phyloP scores from a whole-genome alignment of 2,329 filamentous ascomycete species.

The Pestalotiopsis sp. region DNA sequence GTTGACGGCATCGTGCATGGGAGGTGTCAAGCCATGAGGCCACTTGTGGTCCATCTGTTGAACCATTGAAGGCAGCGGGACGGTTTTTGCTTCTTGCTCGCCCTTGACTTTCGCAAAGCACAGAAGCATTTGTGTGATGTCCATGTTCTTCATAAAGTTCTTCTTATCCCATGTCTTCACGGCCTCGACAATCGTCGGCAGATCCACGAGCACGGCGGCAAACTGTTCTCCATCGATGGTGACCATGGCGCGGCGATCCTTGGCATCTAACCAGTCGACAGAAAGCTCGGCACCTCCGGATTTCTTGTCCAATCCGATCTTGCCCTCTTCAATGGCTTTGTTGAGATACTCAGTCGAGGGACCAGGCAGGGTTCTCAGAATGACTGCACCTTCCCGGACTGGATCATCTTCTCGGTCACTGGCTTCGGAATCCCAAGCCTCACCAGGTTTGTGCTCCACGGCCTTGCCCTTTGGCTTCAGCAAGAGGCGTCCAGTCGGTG shows the following conservation, averaged over 20 bases:
- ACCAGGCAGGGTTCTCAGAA: constrained; percentile 85
- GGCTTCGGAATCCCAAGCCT: constrained; percentile 95
- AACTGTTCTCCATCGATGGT: constrained; percentile 70
- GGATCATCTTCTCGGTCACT: constrained; percentile 88
- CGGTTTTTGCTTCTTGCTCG: constrained; percentile 65
- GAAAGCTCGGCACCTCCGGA: constrained; percentile 75
- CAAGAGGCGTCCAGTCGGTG: constrained; percentile 42
- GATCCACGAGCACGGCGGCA: constrained; percentile 76
- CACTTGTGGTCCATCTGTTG: constrained; percentile 66
- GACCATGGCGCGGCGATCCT: constrained; percentile 72
- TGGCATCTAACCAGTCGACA: constrained; percentile 76
- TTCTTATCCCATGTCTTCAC: constrained; percentile 95
- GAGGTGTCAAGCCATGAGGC: constrained; percentile 84
- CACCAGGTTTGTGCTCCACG: constrained; percentile 71
- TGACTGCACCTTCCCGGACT: constrained; percentile 83
- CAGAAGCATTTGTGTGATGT: constrained; percentile 86
- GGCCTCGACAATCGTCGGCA: constrained; percentile 84
- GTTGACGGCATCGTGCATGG: constrained; percentile 82
- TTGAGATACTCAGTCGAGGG: constrained; percentile 83
- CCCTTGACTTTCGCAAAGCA: constrained; percentile 68
- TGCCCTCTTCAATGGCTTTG: constrained; percentile 72
- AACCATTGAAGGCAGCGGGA: constrained; percentile 70
- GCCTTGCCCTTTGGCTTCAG: constrained; percentile 68
- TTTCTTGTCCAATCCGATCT: constrained; percentile 65
- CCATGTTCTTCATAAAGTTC: constrained; percentile 83